Evolutionary conservation across 2,329 filamentous ascomycete species (phyloP), one percentile per base, ranked within the genome.

Genomic region (Colletotrichum horii): DNA sequence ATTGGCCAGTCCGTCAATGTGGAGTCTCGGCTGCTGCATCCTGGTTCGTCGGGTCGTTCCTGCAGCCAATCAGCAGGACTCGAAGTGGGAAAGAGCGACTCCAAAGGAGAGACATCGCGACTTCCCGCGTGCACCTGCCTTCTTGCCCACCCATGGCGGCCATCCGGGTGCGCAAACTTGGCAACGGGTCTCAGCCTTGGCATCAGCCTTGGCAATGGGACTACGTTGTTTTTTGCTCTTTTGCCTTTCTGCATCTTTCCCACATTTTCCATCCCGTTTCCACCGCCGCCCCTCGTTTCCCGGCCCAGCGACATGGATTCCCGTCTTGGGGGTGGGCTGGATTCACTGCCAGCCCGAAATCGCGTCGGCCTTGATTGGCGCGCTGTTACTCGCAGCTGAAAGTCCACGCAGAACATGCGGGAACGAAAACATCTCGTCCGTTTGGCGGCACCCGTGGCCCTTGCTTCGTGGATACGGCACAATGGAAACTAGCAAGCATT

Each of bases 91-190:
- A 30, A 22, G 38, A 30, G 62, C 61, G 36, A 26, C 16, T 58
- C 30, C 70, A 43, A 15, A 58, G 5, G 8, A 32, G 15, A 26
- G 26, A 70, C 22, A 74, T 70, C 60, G 56, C 34, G 38, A 58
- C 71, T 69, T 48, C 55, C 55, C 43, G 43, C n/a, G 43, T 30
- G 32, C 66, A 60, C 19, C 67, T 66, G 48, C 71, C n/a, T 11
- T 52, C 22, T 4, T 9, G 26, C 19, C 14, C 6, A n/a, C 32
- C 32, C 32, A 56, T 34, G 22, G 26, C 55, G 58, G 64, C 70
- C 74, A 75, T 75, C 74, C 70, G 43, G 74, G 74, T 75, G 65
- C 64, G 66, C 73, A 75, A 58, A 70, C 74, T 75, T 75, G 74
- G 74, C 74, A 48, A 69, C 43, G 64, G 70, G 74, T 43, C 62